phyloP scores from a whole-genome alignment of 352 stramenopile genomes.

The Thraustochytrium sp. region DNA sequence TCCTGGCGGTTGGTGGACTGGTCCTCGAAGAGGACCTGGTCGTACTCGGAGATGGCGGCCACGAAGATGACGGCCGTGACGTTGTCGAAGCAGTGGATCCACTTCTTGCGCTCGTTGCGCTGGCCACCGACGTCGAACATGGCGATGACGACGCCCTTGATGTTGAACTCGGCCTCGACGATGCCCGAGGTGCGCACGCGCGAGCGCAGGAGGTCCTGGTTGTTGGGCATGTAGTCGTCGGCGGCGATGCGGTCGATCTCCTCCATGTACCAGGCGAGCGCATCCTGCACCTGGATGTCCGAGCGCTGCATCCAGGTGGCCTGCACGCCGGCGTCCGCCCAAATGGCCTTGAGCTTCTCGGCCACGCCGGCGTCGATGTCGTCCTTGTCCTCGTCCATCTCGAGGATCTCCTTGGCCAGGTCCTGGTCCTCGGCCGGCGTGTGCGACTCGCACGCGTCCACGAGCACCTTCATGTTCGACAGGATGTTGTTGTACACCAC shows the following conservation, averaged over 20 bases:
- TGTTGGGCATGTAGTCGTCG: constrained; percentile 47
- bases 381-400: constrained; percentile 15
- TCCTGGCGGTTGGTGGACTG: constrained; percentile 57
- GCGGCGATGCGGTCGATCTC: constrained; percentile 54
- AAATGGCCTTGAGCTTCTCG: constrained; percentile 63
- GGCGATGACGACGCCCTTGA: constrained; percentile 57
- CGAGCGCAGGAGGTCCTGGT: constrained; percentile 54
- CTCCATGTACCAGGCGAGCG: constrained; percentile 93
- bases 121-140: constrained; percentile 67
- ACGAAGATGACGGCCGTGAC: constrained; percentile 68
- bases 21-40: constrained; percentile 65
- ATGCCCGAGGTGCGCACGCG: constrained; percentile 56
- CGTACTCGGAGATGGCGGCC: constrained; percentile 62
- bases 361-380: not conserved
- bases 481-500: constrained; percentile 41
- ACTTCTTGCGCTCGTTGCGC: constrained; percentile 66
- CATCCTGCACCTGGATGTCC: constrained; percentile 92
- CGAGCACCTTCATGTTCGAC: constrained; percentile 31
- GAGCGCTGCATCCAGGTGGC: constrained; percentile 78
- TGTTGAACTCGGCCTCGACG: constrained; percentile 56
- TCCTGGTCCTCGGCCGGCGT: constrained; percentile 19
- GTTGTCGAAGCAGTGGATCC: constrained; percentile 67
- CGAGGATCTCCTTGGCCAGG: constrained; percentile 14
- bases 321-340: constrained; percentile 78
- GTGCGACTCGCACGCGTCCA: not conserved